Evolutionary conservation across 225 moss, liverwort and hornwort genomes (phyloP).

Genomic region (Pseudisothecium myosuroides): DNA sequence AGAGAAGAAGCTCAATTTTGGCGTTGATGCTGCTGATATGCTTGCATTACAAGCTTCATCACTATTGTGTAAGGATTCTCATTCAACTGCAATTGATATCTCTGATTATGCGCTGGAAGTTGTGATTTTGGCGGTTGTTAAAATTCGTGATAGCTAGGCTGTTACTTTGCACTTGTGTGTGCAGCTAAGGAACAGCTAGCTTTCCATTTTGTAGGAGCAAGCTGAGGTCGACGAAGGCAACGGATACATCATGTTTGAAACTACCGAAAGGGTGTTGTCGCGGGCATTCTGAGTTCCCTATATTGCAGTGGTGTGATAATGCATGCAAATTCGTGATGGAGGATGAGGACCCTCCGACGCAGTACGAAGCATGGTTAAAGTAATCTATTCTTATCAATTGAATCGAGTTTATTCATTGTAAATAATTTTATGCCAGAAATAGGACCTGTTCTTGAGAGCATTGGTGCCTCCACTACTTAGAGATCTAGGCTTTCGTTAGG

Average conservation of each 20-base stretch:
- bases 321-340: not conserved
- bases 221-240: not conserved
- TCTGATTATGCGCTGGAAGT: not conserved
- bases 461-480: not conserved
- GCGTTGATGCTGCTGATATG: not conserved
- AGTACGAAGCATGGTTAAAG: not conserved
- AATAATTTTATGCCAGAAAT: not conserved
- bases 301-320: not conserved
- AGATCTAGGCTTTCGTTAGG: not conserved
- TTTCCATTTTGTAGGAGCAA: constrained; percentile 5
- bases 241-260: not conserved
- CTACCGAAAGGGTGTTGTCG: not conserved
- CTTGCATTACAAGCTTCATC: not conserved
- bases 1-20: not conserved
- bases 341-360: not conserved
- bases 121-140: not conserved
- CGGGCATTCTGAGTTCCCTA: not conserved
- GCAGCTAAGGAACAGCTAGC: not conserved
- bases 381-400: not conserved
- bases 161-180: not conserved
- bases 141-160: not conserved
- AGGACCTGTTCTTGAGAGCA: not conserved
- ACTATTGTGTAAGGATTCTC: constrained; percentile 4
- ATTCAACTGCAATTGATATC: not conserved
- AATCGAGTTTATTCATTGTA: not conserved